Base-by-base conservation (phyloP, 345 rosid genomes). In the Geranium rotundifolium region DNA sequence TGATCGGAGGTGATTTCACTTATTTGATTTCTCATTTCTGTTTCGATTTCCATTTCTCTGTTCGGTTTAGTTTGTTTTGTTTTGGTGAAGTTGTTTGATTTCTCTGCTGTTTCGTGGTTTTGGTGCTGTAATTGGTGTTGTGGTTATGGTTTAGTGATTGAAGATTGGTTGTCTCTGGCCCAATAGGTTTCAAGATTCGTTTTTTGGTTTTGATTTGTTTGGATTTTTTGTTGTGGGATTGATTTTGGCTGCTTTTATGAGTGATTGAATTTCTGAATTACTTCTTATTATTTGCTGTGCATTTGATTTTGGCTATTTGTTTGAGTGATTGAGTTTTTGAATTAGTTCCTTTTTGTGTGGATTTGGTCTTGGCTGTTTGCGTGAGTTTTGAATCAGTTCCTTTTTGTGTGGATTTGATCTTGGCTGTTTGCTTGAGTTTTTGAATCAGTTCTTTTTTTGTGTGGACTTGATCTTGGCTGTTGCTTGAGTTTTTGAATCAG, bases 181-280 rank as follows among this genome's bases (percentile, higher is more conserved):
- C 7, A 29, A 71, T 74, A 56, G 67, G 70, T 67, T 59, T 15
- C n/a, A 19, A 13, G 37, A 49, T 59, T 41, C 29, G n/a, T 17
- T 23, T 27, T 59, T 34, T 19, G 17, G 19, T 37, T 5, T 5
- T 7, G 14, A 7, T 19, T 34, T 29, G 34, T 57, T 14, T 29
- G 17, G 15, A 6, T 49, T 50, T 49, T 67, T 20, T 34, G 41
- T 34, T 8, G 41, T 4, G 41, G 41, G 10, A 4, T 8, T 34
- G 41, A 34, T 34, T 8, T 34, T 34, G 41, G 6, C 41, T 4
- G 41, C 10, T 34, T 34, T 5, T 34, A 34, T 34, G 41, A 5
- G 6, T 34, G 41, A 31, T 39, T 34, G 7, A 34, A 5, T n/a
- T 29, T 52, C 56, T 14, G 63, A 31, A 62, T 23, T 23, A 23